phyloP scores from a whole-genome alignment of 176 grass and related monocot genomes.

The Elaeis guineensis region DNA sequence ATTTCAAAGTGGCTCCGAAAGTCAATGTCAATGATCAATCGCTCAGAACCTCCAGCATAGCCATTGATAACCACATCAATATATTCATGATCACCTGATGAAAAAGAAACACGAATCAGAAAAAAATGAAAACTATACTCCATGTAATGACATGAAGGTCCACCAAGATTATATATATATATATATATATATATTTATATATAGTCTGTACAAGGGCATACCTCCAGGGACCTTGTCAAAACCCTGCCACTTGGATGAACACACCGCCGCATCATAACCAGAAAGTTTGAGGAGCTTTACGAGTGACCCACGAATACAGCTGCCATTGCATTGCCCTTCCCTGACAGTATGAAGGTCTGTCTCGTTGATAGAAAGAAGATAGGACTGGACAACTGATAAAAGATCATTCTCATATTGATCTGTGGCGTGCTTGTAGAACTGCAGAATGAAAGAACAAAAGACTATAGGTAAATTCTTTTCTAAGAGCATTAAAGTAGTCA shows the following conservation, averaged over 20 bases:
- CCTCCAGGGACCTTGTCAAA: conserved; percentile 85
- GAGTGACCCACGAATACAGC: conserved; percentile 60
- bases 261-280: conserved; percentile 67
- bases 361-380: conserved; percentile 57
- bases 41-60: conserved; percentile 20
- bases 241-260: conserved; percentile 69
- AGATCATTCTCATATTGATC: conserved; percentile 53
- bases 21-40: conserved; percentile 79
- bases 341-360: conserved; percentile 39
- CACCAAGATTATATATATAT: too few relatives aligned
- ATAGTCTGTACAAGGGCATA: conserved; percentile 9
- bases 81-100: conserved; percentile 84
- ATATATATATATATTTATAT: too few relatives aligned
- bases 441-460: conserved; percentile 10
- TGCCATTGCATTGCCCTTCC: conserved; percentile 51
- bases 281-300: conserved; percentile 65
- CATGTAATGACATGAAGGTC: too few relatives aligned
- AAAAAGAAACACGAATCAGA: conserved; percentile 1
- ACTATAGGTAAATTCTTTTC: too few relatives aligned
- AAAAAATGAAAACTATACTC: too few relatives aligned
- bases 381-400: conserved; percentile 55
- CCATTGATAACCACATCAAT: conserved; percentile 49
- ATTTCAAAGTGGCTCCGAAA: conserved; percentile 98
- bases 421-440: conserved; percentile 61
- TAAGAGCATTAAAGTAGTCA: too few relatives aligned